Base-by-base conservation (phyloP, 2,329 filamentous ascomycete species). In the Colletotrichum chrysophilum region DNA sequence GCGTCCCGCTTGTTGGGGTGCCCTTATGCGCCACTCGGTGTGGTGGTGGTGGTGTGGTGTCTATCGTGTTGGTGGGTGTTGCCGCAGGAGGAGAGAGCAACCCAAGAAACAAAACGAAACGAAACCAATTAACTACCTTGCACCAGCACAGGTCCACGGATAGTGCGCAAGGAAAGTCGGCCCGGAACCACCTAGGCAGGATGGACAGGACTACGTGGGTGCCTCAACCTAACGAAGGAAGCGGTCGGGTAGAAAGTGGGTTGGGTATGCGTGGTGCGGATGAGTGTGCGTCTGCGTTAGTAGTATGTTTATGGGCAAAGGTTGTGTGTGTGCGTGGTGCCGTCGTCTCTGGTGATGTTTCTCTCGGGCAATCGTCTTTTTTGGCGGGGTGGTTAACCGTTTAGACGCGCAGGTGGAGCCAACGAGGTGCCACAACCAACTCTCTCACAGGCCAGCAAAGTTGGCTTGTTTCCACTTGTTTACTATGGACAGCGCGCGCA, bases 371-470 rank as follows among this genome's bases (percentile, higher is more conserved):
- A 18, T 36, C 30, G 34, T 75, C 69, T 76, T 76, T 71, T 75
- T 76, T 76, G 70, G 74, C 70, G 70, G 74, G 74, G 74, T 74
- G 56, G 70, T 69, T 75, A 56, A 58, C 70, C 70, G 58, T 65
- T 69, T 65, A 32, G 70, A 76, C 74, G 65, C 74, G 70, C 58
- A 21, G 64, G 74, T 69, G 74, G 74, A 65, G 70, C 7, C 21
- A 32, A 36, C 21, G 8, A 55, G 52, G 36, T 56, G 58, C 61
- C 69, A 62, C 62, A 66, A 21, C 38, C 56, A 62, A 67, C 61
- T 66, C 52, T 71, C 68, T 70, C 60, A 70, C 66, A 62, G 65
- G 70, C 70, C 65, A 70, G 67, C 32, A 43, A 52, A 38, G 21
- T n/a, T 21, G 58, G 60, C 26, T 70, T 8, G 61, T 70, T 32